Conservation (phyloP, 1,139 yeast species). For the Blastobotrys niveus region DNA sequence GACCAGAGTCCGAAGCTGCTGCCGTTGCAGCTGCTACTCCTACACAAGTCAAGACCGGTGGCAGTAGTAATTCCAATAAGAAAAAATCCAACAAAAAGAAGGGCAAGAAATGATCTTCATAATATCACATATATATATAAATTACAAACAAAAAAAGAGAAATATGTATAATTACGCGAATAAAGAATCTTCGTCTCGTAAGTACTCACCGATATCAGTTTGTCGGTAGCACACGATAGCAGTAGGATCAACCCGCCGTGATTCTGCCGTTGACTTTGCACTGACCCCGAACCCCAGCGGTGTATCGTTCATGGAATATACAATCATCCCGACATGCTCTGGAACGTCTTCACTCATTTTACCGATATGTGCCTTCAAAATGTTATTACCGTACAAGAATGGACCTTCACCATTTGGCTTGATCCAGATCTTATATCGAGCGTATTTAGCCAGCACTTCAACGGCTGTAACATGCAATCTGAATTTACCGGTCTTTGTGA, state of each 20-base stretch:
- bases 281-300: conserved; percentile 96
- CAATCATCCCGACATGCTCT: conserved; percentile 93
- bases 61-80: conserved; percentile 29
- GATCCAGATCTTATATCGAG: conserved; percentile 93
- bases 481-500: conserved; percentile 96
- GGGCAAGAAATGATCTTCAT: conserved; percentile 34
- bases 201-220: conserved; percentile 95
- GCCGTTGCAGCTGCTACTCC: conserved; percentile 46
- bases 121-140: neutral
- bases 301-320: conserved; percentile 84
- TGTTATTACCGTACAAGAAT: conserved; percentile 91
- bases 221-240: conserved; percentile 95
- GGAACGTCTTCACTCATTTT: conserved; percentile 97
- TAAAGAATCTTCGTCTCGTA: conserved; percentile 95
- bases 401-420: conserved; percentile 99
- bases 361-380: conserved; percentile 92
- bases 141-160: conserved; percentile 6
- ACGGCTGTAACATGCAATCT: conserved; percentile 91
- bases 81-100: conserved; percentile 48
- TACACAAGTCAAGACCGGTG: conserved; percentile 31
- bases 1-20: conserved; percentile 61
- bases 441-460: conserved; percentile 74
- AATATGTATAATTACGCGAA: conserved; percentile 58
- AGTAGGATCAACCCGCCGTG: conserved; percentile 84
- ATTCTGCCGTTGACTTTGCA: conserved; percentile 87